phyloP scores from a whole-genome alignment of 2,329 filamentous ascomycete genomes.

The Verruconis gallopava region DNA sequence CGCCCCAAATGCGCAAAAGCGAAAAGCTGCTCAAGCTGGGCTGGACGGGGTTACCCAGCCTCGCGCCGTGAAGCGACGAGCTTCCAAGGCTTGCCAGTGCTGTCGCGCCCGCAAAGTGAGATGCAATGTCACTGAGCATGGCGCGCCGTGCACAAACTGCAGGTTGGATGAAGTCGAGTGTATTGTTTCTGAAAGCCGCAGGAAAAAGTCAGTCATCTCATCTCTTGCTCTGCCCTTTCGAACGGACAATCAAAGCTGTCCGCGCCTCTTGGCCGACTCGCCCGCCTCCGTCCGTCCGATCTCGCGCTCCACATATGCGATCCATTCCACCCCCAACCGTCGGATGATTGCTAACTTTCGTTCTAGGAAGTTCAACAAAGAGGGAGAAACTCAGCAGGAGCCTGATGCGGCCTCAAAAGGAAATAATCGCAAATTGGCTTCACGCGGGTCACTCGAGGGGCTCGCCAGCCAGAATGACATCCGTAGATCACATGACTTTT shows the following conservation, averaged over 20 bases:
- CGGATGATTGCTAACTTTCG: slow-evolving; percentile 7
- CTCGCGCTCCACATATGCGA: background rate
- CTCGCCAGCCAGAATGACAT: slow-evolving; percentile 20
- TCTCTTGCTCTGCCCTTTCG: background rate
- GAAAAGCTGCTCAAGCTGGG: slow-evolving; percentile 44
- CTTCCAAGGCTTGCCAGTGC: slow-evolving; percentile 82
- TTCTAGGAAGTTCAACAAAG: slow-evolving; percentile 30
- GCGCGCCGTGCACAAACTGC: slow-evolving; percentile 78
- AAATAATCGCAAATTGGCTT: slow-evolving; percentile 25
- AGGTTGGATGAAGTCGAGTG: slow-evolving; percentile 68
- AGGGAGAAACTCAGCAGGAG: slow-evolving; percentile 22
- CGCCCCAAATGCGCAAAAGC: slow-evolving; percentile 33
- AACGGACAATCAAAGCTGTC: background rate
- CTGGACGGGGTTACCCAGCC: slow-evolving; percentile 34
- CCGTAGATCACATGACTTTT: slow-evolving; percentile 33
- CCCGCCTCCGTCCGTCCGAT: background rate
- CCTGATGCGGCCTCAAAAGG: slow-evolving; percentile 14
- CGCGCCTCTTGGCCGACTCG: background rate
- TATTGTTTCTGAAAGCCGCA: slow-evolving; percentile 56
- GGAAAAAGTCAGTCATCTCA: slow-evolving; percentile 57
- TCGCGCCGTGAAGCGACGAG: slow-evolving; percentile 63
- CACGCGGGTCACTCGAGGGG: slow-evolving; percentile 25
- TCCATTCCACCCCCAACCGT: background rate
- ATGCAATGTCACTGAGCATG: slow-evolving; percentile 82
- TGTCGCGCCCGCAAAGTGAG: slow-evolving; percentile 83